A percentile compares a stretch with the other conserved stretches of the same genome.
Conservation (phyloP, 106 monocot species). For the Dactylorhiza incarnata region DNA sequence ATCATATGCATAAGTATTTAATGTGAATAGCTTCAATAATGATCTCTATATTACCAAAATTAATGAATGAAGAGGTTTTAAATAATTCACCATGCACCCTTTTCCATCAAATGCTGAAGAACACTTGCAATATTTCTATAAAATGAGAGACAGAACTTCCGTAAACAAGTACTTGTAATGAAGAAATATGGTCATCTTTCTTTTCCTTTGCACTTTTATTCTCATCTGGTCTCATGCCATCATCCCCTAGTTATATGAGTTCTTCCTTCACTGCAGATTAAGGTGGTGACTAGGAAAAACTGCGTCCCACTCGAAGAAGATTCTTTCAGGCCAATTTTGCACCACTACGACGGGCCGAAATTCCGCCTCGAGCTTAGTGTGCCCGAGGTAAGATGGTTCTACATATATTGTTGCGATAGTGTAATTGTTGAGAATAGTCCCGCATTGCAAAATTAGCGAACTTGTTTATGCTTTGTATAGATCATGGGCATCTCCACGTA, state of each 20-base stretch:
- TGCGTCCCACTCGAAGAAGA: slow-evolving; percentile 86
- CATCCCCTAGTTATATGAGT: neutral
- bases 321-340: slow-evolving; percentile 85
- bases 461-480: too few relatives aligned
- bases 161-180: neutral
- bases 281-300: slow-evolving; percentile 70
- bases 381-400: slow-evolving; percentile 46
- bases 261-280: slow-evolving; percentile 36
- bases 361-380: slow-evolving; percentile 95
- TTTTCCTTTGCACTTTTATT: neutral
- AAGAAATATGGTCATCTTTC: neutral
- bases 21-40: too few relatives aligned
- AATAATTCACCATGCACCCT: too few relatives aligned
- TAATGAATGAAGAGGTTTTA: too few relatives aligned
- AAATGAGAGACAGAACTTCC: too few relatives aligned
- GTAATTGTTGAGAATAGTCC: too few relatives aligned
- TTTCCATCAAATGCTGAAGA: too few relatives aligned
- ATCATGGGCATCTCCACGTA: too few relatives aligned
- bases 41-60: too few relatives aligned
- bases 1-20: too few relatives aligned
- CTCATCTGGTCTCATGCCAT: neutral
- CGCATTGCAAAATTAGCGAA: too few relatives aligned
- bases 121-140: too few relatives aligned
- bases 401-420: neutral
- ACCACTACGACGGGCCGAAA: slow-evolving; percentile 94